These are phyloP conservation scores for Peronospora destructor DNA, from an alignment of 352 stramenopile genomes.

Conservation along the genomic window DNA sequence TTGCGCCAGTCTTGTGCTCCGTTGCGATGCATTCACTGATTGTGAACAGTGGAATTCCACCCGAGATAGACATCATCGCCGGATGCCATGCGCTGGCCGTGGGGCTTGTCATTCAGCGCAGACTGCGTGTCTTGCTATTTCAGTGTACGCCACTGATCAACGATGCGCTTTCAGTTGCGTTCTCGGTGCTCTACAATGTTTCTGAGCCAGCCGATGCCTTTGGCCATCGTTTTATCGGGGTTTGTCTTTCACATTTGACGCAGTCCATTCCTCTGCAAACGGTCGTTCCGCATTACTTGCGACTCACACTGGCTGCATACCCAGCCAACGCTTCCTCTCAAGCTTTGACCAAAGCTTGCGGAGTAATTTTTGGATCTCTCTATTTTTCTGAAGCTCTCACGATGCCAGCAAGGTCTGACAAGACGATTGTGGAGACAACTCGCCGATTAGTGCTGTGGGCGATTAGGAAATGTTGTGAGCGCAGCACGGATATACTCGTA, in stretches of 20 bases:
- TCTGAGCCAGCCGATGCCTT: slow-evolving; percentile 49
- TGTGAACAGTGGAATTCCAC: slow-evolving; percentile 11
- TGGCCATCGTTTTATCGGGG: slow-evolving; percentile 39
- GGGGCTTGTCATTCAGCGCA: slow-evolving; percentile 44
- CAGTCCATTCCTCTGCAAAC: slow-evolving; percentile 44
- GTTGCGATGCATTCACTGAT: slow-evolving; percentile 16
- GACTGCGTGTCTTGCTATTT: slow-evolving; percentile 42
- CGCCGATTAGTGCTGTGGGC: slow-evolving; percentile 44
- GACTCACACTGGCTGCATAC: slow-evolving; percentile 40
- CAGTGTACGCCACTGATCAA: slow-evolving; percentile 31
- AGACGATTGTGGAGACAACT: slow-evolving; percentile 10
- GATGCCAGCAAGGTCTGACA: slow-evolving; percentile 2
- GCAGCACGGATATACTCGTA: slow-evolving; percentile 26
- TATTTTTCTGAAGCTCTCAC: slow-evolving; percentile 34
- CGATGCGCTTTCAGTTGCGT: slow-evolving; percentile 41
- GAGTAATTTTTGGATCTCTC: slow-evolving; percentile 45
- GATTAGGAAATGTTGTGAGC: slow-evolving; percentile 38
- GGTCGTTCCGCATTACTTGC: slow-evolving; percentile 49
- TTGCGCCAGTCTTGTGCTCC: slow-evolving; percentile 28
- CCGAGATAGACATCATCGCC: slow-evolving; percentile 32
- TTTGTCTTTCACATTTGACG: slow-evolving; percentile 39
- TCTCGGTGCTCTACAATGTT: slow-evolving; percentile 41
- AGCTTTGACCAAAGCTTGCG: slow-evolving; percentile 36
- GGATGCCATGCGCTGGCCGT: slow-evolving; percentile 37
- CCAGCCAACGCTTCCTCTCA: slow-evolving; percentile 28